Base-by-base conservation (phyloP, 2,329 filamentous ascomycete species). In the Microdochium nivale region DNA sequence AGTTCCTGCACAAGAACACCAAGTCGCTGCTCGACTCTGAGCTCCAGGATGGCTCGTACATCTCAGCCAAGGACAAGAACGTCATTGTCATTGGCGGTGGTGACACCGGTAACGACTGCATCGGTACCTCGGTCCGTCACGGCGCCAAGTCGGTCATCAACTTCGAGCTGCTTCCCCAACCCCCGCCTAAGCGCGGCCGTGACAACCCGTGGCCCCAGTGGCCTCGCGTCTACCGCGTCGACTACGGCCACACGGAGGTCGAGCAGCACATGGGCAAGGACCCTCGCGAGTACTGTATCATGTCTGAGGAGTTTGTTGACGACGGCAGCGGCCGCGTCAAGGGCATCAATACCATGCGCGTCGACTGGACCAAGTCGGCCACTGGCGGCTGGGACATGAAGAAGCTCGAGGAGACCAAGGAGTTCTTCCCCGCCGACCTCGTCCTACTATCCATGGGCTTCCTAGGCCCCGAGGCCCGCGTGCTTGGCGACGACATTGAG, bases 151-250 rank as follows among this genome's bases (percentile, higher is more conserved):
- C 89, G 1, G 89, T 97, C 57, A 88, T 88, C 72, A 96, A 97
- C 81, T 96, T 97, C 61, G 92, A 97, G 76, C 78, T 97, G 52
- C 79, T 97, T 56, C 92, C 92, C 27, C 90, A 96, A 72, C 92
- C 92, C 60, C 90, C 91, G 8, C 82, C 88, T 54, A 86, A 95
- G 78, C 90, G 92, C 72, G 90, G 88, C 57, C 81, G 83, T 56
- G 92, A 96, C 72, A 97, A 97, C 78, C 92, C 92, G 56, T 97
- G 92, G 92, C 92, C 92, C 10, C 92, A 96, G 73, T 97, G 92
- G 91, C 92, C 92, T 53, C 88, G 91, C 63, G 91, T 96, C 68
- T 96, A 96, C 80, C 90, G 92, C 61, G 88, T 96, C n/a, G 92
- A 97, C 72, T 97, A 97, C 65, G 92, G 92, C 52, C 92, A 97